These are phyloP conservation scores for Mycena sanguinolenta DNA, from an alignment of 768 basidiomycete genomes.

Conservation along the genomic window DNA sequence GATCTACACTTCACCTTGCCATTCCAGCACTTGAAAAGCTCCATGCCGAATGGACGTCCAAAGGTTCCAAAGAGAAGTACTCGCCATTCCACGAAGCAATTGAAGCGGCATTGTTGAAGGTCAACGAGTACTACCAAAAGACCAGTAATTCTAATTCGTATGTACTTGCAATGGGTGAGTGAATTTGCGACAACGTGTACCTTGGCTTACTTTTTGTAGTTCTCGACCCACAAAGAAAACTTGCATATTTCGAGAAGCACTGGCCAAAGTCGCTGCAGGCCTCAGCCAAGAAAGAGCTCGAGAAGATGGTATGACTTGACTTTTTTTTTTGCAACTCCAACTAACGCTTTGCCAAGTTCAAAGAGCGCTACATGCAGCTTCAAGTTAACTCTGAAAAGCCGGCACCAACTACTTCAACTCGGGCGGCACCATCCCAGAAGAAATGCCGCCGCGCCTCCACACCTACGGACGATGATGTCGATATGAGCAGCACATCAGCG, in stretches of 20 bases:
- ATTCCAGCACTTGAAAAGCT: conserved; percentile 48
- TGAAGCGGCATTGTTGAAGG: conserved; percentile 17
- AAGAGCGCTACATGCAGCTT: neutral
- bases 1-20: conserved; percentile 42
- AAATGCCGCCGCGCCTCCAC: neutral
- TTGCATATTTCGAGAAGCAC: conserved; percentile 24
- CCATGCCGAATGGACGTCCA: conserved; percentile 42
- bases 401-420: conserved; percentile 5
- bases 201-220: neutral
- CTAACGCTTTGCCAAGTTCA: conserved; percentile 14
- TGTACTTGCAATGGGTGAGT: conserved; percentile 7
- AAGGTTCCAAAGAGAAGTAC: conserved; percentile 32
- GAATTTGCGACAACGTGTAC: neutral
- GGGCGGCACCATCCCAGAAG: neutral
- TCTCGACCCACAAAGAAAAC: conserved; percentile 8
- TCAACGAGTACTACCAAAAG: conserved; percentile 14
- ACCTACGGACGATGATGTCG: neutral
- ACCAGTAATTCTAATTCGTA: neutral
- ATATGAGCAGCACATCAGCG: neutral
- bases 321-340: conserved; percentile 1
- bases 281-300: conserved; percentile 28
- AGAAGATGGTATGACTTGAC: conserved; percentile 35
- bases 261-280: conserved; percentile 41
- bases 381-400: neutral
- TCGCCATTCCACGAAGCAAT: conserved; percentile 40